Base-by-base conservation (phyloP, 495 filamentous ascomycete species). In the Lepidopterella palustris region DNA sequence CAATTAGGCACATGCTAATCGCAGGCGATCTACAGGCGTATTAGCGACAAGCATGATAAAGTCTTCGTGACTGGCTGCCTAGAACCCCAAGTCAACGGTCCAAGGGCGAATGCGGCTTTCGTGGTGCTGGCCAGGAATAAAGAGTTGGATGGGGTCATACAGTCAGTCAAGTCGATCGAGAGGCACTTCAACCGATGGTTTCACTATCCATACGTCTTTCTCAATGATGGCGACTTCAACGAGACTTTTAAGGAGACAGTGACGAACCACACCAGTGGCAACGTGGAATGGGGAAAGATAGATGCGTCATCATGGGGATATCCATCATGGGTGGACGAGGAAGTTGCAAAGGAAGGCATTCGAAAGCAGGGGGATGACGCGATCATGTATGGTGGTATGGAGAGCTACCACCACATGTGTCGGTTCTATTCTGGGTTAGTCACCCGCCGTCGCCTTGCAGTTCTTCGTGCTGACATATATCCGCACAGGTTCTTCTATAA, bases 311-410 rank as follows among this genome's bases (percentile, higher is more conserved):
- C 92, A 85, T 99, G 93, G 93, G 93, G 92, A 35, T 97, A 85
- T 72, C 93, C 95, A 13, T 90, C 97, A 65, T 97, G 95, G 95
- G 86, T 93, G 58, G 90, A 99, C 72, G 78, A 82, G 42, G 90
- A 90, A 69, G 90, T 96, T 31, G 93, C 92, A 56, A 92, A 90
- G 77, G 93, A 99, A 73, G 92, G 91, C 58, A 90, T 99, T 65
- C 79, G 85, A 49, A 93, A 95, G 76, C 93, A 99, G 72, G 93
- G 93, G 67, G 93, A 99, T 76, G 85, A 86, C 54, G 93, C 95
- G 35, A 97, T 99, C 76, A 99, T 99, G 93, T 99, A 99, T 73
- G 93, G 93, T 74, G 93, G 93, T 23, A 92, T 99, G 84, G 95
- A 97, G 69, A 96, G 91, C 75, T 99, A 99, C 72, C 93, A 99